Conservation (phyloP, 345 rosid species). For the Citrus maxima region DNA sequence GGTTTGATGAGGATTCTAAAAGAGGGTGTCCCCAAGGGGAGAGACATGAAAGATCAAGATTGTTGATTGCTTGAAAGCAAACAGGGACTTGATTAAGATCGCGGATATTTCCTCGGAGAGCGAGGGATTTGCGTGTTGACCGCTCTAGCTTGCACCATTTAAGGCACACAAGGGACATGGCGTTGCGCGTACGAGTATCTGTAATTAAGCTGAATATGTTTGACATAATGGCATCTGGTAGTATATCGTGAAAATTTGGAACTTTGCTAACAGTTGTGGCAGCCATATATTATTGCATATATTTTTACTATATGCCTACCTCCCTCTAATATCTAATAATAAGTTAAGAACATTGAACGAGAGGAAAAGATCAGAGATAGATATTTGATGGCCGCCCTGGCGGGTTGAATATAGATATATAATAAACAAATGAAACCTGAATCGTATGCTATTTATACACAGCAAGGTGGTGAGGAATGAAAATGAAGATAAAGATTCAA, state of each 20-base stretch:
- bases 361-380: too few relatives aligned
- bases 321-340: not conserved
- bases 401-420: not conserved
- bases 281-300: not conserved
- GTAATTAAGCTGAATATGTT: constrained; percentile 43
- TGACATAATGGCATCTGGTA: constrained; percentile 62
- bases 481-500: constrained; percentile 3
- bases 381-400: too few relatives aligned
- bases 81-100: constrained; percentile 54
- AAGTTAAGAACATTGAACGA: not conserved
- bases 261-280: not conserved
- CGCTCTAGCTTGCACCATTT: constrained; percentile 66
- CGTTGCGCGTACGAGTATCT: constrained; percentile 70
- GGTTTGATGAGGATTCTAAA: constrained; percentile 37
- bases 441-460: not conserved
- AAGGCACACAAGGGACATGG: constrained; percentile 63
- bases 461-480: not conserved
- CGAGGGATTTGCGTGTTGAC: constrained; percentile 65
- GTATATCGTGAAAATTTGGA: constrained; percentile 17
- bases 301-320: not conserved
- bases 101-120: constrained; percentile 84
- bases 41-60: constrained; percentile 75
- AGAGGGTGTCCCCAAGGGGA: constrained; percentile 85
- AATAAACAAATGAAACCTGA: not conserved
- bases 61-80: constrained; percentile 60